These are phyloP conservation scores for Plasmodium vinckei DNA, from an alignment of 169 alveolate genomes.

Conservation along the genomic window DNA sequence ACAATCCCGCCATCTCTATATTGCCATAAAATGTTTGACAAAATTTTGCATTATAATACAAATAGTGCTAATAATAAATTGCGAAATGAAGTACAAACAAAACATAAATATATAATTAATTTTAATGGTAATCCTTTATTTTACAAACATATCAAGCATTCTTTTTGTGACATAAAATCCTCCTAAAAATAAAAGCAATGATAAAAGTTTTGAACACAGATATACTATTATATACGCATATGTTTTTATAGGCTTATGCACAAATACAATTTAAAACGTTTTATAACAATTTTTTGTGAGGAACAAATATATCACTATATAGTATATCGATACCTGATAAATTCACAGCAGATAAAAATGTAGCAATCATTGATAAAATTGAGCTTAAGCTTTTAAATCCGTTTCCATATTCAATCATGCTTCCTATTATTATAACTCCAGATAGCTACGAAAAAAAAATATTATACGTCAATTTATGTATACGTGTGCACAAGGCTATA, in stretches of 20 bases:
- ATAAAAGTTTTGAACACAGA: background rate
- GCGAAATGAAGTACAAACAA: too few species aligned
- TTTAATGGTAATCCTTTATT: background rate
- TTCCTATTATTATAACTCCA: constrained; percentile 91
- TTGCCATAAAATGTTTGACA: too few species aligned
- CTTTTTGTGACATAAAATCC: constrained; percentile 94
- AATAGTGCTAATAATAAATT: too few species aligned
- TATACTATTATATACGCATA: background rate
- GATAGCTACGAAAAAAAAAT: constrained; percentile 75
- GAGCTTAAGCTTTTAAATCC: constrained; percentile 45
- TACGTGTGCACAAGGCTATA: background rate
- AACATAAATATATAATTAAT: too few species aligned
- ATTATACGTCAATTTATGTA: background rate
- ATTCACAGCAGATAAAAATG: constrained; percentile 75
- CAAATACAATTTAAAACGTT: background rate
- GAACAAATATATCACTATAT: constrained; percentile 60
- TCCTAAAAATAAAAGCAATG: constrained; percentile 84
- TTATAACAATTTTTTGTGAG: constrained; percentile 37
- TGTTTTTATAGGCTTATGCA: background rate
- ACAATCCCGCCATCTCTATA: too few species aligned
- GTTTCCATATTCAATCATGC: constrained; percentile 84
- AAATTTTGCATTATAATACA: too few species aligned
- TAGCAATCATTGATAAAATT: constrained; percentile 64
- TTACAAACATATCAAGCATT: constrained; percentile 94
- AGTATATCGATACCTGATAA: constrained; percentile 76